These are phyloP conservation scores for Elongisporangium undulatum DNA, from an alignment of 352 stramenopile species.

Conservation along the genomic window DNA sequence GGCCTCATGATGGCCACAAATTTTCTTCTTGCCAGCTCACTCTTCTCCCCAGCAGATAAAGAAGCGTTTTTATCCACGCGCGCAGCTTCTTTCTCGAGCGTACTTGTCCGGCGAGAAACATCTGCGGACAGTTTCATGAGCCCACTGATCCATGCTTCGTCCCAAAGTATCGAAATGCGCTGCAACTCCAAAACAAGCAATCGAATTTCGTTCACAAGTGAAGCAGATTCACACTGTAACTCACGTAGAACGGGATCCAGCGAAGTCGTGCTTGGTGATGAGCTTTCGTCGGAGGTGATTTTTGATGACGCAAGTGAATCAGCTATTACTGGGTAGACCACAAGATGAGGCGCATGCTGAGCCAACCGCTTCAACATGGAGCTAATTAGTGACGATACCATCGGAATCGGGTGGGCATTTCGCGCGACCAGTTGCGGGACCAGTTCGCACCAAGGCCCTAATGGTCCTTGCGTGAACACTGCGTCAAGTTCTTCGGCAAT, in stretches of 20 bases:
- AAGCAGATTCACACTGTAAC: slow-evolving; percentile 26
- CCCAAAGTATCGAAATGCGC: slow-evolving; percentile 79
- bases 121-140: slow-evolving; percentile 74
- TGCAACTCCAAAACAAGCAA: slow-evolving; percentile 68
- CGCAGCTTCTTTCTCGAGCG: slow-evolving; percentile 69
- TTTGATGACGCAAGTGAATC: slow-evolving; percentile 28
- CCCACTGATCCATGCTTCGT: slow-evolving; percentile 72
- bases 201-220: slow-evolving; percentile 50
- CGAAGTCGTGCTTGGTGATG: slow-evolving; percentile 5
- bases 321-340: slow-evolving; percentile 77
- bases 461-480: slow-evolving; percentile 39
- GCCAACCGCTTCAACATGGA: slow-evolving; percentile 63
- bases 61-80: slow-evolving; percentile 69
- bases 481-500: slow-evolving; percentile 35
- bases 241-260: slow-evolving; percentile 40
- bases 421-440: slow-evolving; percentile 74
- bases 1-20: slow-evolving; percentile 83
- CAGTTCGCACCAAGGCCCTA: slow-evolving; percentile 57
- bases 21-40: slow-evolving; percentile 58
- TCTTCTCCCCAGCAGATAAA: slow-evolving; percentile 58
- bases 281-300: slow-evolving; percentile 5
- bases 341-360: slow-evolving; percentile 45
- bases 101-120: slow-evolving; percentile 56
- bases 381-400: slow-evolving; percentile 47
- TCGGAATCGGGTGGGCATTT: slow-evolving; percentile 43